phyloP scores from a whole-genome alignment of 495 filamentous ascomycete species.

The Trichoderma asperelloides region DNA sequence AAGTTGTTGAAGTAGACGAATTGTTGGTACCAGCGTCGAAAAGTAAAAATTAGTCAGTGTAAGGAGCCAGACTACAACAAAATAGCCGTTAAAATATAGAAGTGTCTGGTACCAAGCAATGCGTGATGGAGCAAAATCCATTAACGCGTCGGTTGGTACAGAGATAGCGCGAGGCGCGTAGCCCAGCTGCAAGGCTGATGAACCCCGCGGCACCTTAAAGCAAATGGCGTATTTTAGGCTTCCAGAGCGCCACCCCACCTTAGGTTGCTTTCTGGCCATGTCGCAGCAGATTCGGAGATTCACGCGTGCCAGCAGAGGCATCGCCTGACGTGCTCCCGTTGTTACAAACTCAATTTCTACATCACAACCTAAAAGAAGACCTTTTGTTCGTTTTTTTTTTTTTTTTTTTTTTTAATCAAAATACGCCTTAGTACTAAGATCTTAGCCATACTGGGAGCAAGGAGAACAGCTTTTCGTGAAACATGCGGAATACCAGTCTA shows the following conservation, averaged over 20 bases:
- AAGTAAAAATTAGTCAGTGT: neutral
- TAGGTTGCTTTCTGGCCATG: neutral
- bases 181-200: neutral
- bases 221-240: neutral
- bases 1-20: neutral
- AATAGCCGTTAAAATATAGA: neutral
- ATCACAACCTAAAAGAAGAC: too few relatives aligned
- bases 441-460: too few relatives aligned
- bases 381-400: too few relatives aligned
- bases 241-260: neutral
- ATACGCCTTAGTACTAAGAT: too few relatives aligned
- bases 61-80: neutral
- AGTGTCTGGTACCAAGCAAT: neutral
- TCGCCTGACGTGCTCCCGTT: too few relatives aligned
- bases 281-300: too few relatives aligned
- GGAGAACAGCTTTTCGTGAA: too few relatives aligned
- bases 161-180: neutral
- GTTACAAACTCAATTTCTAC: too few relatives aligned
- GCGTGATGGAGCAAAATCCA: neutral
- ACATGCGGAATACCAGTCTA: too few relatives aligned
- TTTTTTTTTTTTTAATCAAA: too few relatives aligned
- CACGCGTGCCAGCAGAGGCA: too few relatives aligned
- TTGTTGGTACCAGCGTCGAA: neutral
- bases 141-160: slow-evolving; percentile 7
- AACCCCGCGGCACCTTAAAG: neutral